Evolutionary conservation across 768 basidiomycete species (phyloP), one percentile per base, ranked within the genome.

Genomic region (Russula vinacea): DNA sequence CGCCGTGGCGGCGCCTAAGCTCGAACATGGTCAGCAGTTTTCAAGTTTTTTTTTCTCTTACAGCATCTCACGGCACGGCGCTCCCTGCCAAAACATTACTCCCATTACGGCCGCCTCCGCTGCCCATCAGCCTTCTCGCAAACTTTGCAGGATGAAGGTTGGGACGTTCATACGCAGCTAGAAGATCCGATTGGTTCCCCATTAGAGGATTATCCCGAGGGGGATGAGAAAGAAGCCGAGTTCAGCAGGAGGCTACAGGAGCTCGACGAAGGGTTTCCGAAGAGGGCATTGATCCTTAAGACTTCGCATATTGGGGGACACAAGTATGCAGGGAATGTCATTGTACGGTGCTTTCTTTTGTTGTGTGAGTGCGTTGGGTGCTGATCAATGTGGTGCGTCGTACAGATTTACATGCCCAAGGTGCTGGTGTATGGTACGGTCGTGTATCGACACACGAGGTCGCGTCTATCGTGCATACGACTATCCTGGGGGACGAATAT

Each of bases 281-380:
- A 85, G 62, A 84, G 84, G 54, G 94, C 86, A 5, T 87, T 97
- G 52, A 88, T 99, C 63, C 77, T 98, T 71, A 86, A 83, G 71
- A 89, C 86, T 60, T 95, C 92, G 32, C 96, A 99, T 78, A 80
- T 94, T 49, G 95, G 96, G 24, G 94, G 95, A 2, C 96, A 98
- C 78, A 88, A 88, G 70, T 98, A 88, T 72, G 89, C 92, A 42
- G 94, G 94, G 45, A 94, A 95, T 70, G 87, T 90, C 69, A 86
- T 93, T 64, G 94, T 94, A 24, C 4, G 13, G 5, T 33, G 84
- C 51, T 35, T 35, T 51, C 17, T 32, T 32, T 51, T 33, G 29
- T 22, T 6, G n/a, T 9, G 8, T 60, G 9, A 22, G 7, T 17
- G 14, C 33, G 11, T 10, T 40, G 9, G 16, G 32, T 33, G 49